These are phyloP conservation scores for Kodamaea kakaduensis DNA, from an alignment of 805 yeast species.

Conservation along the genomic window DNA sequence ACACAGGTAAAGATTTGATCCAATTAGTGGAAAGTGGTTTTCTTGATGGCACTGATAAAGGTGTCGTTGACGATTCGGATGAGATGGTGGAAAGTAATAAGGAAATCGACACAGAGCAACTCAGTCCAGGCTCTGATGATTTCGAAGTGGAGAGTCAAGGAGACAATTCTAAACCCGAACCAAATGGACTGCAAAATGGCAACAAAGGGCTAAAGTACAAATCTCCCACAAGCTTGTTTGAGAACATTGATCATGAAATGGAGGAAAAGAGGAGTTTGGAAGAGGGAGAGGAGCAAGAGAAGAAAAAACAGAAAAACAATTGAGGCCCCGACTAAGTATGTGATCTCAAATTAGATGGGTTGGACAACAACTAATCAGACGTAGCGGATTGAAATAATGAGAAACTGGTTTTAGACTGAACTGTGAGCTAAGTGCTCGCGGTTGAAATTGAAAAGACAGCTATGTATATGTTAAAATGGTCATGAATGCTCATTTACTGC, in stretches of 20 bases:
- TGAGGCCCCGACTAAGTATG: too few relatives aligned
- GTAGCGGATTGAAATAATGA: too few relatives aligned
- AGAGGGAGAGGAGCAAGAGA: conserved; percentile 5
- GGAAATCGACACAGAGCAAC: conserved; percentile 1
- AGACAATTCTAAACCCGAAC: too few relatives aligned
- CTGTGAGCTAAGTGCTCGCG: too few relatives aligned
- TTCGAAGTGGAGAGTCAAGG: neutral
- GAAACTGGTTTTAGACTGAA: too few relatives aligned
- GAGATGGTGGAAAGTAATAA: conserved; percentile 1
- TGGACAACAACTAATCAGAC: too few relatives aligned
- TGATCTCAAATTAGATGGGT: too few relatives aligned
- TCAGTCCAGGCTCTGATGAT: conserved; percentile 1
- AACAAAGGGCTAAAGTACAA: conserved; percentile 6
- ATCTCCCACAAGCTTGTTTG: conserved; percentile 9
- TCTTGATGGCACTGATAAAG: conserved; percentile 6
- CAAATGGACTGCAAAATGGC: neutral
- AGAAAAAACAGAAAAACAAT: too few relatives aligned
- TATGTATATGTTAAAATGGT: too few relatives aligned
- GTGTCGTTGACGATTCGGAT: conserved; percentile 8
- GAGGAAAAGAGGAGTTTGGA: conserved; percentile 8
- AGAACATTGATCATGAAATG: conserved; percentile 8
- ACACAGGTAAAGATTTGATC: conserved; percentile 25
- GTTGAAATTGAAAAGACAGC: too few relatives aligned
- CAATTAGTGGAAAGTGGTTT: conserved; percentile 24
- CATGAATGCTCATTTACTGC: too few relatives aligned